Base-by-base conservation (phyloP, 2,329 filamentous ascomycete genomes). In the Fusarium poae region DNA sequence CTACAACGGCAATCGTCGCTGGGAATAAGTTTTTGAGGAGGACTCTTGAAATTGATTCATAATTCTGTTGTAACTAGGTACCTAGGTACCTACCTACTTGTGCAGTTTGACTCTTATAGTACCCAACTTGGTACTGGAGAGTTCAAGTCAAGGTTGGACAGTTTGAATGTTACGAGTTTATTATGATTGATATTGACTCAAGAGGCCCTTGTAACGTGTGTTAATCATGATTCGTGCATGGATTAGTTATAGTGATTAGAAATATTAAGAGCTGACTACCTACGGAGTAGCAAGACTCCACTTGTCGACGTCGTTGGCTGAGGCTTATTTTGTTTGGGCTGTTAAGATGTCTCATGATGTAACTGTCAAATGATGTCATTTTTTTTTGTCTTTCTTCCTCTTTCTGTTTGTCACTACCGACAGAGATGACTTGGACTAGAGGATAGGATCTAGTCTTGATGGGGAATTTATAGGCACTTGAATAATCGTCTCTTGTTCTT, bases 331-430 rank as follows among this genome's bases (percentile, higher is more conserved):
- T 45, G 32, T 63, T 50, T 45, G 34, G 44, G 60, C 52, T 29
- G 32, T 64, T 29, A 45, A 32, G 29, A 11, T 45, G 44, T 43
- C 23, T 39, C 32, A 45, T 68, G 66, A 69, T 67, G 66, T 67
- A 69, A 69, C 69, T 30, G 39, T 5, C 2, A 30, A 34, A 50
- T 65, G 62, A 65, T 66, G 62, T 66, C 62, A 65, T 65, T 39
- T 32, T 21, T 6, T 15, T 7, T 8, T 21, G 18, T 13, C 6
- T 42, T 23, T 23, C 15, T 25, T 34, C 30, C 25, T 32, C 44
- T 13, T 11, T 34, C 30, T 21, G 13, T 42, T 21, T 23, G 21
- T 42, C 15, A 37, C n/a, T 37, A 37, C 30, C 30, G 13, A 13
- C 15, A 32, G 32, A 18, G 15, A 34, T 15, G 16, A 8, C 32